phyloP scores from a whole-genome alignment of 139 green algal genomes.

The Micromonas pusilla region DNA sequence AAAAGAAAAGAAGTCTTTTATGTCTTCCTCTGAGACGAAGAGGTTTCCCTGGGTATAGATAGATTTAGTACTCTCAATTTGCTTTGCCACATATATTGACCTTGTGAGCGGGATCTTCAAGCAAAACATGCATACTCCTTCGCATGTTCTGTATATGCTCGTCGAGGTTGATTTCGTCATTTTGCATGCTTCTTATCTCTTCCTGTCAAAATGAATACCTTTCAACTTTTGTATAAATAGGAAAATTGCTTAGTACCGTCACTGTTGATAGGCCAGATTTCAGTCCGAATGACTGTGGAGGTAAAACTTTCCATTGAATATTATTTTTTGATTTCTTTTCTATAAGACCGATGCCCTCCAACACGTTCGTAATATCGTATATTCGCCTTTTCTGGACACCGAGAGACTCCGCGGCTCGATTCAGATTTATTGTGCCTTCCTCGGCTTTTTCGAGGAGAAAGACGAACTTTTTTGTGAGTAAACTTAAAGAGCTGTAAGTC shows the following conservation, averaged over 20 bases:
- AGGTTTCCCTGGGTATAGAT: slow-evolving; percentile 37
- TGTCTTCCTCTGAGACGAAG: slow-evolving; percentile 65
- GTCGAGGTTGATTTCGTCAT: background rate
- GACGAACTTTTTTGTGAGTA: background rate
- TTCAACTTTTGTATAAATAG: background rate
- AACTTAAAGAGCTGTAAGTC: background rate
- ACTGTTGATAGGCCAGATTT: background rate
- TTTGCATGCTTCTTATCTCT: background rate
- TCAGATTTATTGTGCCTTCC: slow-evolving; percentile 67
- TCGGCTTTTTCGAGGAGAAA: background rate
- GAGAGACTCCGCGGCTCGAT: slow-evolving; percentile 73
- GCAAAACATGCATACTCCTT: background rate
- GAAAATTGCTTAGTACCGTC: background rate
- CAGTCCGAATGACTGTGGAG: background rate
- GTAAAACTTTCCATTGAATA: background rate
- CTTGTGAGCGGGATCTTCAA: background rate
- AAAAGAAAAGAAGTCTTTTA: slow-evolving; percentile 51
- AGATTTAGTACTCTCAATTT: background rate
- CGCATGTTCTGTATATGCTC: background rate
- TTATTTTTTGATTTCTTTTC: slow-evolving; percentile 87
- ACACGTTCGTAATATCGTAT: slow-evolving; percentile 98
- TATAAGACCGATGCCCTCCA: slow-evolving; percentile 92
- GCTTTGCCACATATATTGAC: background rate
- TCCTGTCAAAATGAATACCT: too few relatives aligned
- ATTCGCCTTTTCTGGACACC: slow-evolving; percentile 89